Conservation (phyloP, 371 early-diverging fungal genomes). For the Cokeromyces recurvatus region DNA sequence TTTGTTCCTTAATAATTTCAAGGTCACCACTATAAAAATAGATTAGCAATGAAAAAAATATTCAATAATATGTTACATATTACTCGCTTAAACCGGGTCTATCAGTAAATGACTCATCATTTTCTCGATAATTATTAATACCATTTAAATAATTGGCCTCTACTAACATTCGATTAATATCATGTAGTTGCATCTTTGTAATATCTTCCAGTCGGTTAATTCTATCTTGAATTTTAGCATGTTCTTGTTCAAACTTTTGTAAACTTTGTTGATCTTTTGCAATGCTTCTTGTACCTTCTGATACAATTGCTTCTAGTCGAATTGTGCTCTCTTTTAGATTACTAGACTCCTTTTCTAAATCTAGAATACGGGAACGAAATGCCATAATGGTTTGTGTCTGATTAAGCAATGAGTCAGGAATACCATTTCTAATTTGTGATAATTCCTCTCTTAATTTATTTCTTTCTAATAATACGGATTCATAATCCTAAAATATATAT, state of each 20-base stretch:
- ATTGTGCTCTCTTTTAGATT: slow-evolving; percentile 30
- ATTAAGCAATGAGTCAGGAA: slow-evolving; percentile 43
- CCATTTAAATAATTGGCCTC: slow-evolving; percentile 57
- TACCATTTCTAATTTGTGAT: slow-evolving; percentile 51
- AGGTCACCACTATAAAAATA: slow-evolving; percentile 25
- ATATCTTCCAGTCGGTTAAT: slow-evolving; percentile 58
- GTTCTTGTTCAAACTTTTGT: slow-evolving; percentile 43
- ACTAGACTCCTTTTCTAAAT: slow-evolving; percentile 41
- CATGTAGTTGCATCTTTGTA: slow-evolving; percentile 58
- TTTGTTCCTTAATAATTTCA: slow-evolving; percentile 58
- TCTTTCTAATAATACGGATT: slow-evolving; percentile 53
- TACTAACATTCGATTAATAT: slow-evolving; percentile 63
- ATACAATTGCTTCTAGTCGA: slow-evolving; percentile 24
- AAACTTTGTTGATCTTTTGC: slow-evolving; percentile 27
- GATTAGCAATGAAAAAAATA: not conserved
- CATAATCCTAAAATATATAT: slow-evolving; percentile 60
- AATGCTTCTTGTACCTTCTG: slow-evolving; percentile 35
- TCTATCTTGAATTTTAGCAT: slow-evolving; percentile 58
- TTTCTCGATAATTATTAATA: slow-evolving; percentile 23
- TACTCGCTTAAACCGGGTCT: slow-evolving; percentile 44
- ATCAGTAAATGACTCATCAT: slow-evolving; percentile 22
- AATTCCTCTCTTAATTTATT: slow-evolving; percentile 64
- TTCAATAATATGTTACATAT: not conserved
- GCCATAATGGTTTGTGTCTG: slow-evolving; percentile 48
- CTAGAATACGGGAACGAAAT: slow-evolving; percentile 41